phyloP scores from a whole-genome alignment of 208 protist genomes.

The Lotmaria passim region DNA sequence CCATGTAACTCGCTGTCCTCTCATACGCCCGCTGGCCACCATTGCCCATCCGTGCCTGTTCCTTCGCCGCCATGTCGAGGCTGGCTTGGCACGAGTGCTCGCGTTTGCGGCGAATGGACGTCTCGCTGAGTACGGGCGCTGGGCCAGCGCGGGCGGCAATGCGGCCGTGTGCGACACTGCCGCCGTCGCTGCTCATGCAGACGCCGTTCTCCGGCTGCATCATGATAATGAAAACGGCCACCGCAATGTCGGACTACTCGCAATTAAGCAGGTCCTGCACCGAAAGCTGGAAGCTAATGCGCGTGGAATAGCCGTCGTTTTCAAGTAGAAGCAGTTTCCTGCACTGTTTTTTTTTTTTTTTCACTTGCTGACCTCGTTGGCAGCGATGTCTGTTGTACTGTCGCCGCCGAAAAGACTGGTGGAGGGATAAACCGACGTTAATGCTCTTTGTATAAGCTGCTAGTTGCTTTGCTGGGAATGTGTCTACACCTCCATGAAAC shows the following conservation, averaged over 20 bases:
- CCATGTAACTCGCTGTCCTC: slow-evolving; percentile 18
- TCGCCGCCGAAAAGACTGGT: too few species aligned
- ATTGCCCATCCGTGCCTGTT: background rate
- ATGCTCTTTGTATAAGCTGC: too few species aligned
- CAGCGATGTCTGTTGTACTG: too few species aligned
- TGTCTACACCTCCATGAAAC: background rate
- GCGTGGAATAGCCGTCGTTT: background rate
- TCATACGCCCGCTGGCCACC: background rate
- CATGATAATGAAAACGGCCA: background rate
- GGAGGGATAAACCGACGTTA: too few species aligned
- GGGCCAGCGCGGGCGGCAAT: background rate
- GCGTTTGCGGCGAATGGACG: slow-evolving; percentile 1
- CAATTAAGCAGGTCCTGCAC: background rate
- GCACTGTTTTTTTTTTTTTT: too few species aligned
- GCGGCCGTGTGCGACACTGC: background rate
- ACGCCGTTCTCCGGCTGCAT: background rate
- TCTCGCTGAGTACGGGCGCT: slow-evolving; percentile 5
- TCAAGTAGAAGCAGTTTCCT: too few species aligned
- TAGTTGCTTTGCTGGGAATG: too few species aligned
- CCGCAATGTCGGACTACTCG: background rate
- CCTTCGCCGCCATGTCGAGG: slow-evolving; percentile 1
- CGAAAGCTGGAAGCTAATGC: background rate
- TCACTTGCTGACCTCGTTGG: too few species aligned
- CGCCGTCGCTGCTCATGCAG: background rate
- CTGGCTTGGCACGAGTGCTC: slow-evolving; percentile 24